Evolutionary conservation across 2,329 filamentous ascomycete species (phyloP), one percentile per base, ranked within the genome.

Genomic region (Delphinella strobiligena): DNA sequence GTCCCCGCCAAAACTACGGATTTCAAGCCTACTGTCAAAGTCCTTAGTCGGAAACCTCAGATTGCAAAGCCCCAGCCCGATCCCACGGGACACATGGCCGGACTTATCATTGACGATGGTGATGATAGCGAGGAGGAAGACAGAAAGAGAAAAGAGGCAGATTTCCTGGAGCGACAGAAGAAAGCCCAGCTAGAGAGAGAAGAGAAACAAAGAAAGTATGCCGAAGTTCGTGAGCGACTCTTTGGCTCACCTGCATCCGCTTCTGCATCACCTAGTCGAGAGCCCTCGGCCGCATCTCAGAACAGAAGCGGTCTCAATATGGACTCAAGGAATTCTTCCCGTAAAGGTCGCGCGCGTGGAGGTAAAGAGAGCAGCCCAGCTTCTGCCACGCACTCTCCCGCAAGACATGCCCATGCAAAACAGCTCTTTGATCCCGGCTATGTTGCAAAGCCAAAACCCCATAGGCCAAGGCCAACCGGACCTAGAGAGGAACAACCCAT

Each of bases 201-300:
- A 54, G 87, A 93, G 63, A 94, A 91, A 65, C 83, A 93, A 64
- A 78, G 78, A 41, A 82, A 82, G 45, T 95, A 95, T 57, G 83
- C 93, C 45, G 87, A 94, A 63, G 84, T 80, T 4, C 74, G 89
- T 19, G 85, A 89, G 51, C 82, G 87, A 56, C 80, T 95, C 40
- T 89, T 95, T 59, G 87, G 87, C 15, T 76, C 74, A 16, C 46
- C 60, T 14, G 46, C 45, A 2, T 43, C 45, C 14, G 43, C 51
- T 5, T 44, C 48, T 4, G 22, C 22, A 7, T 7, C 22, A 7
- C 22, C 22, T 7, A 37, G 29, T 7, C 41, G 33, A 9, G 34
- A 43, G 15, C 40, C 49, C 4, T 53, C 58, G 19, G 55, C 40
- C 54, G 52, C 45, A 52, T 54, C 12, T 49, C 54, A 35, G 48